phyloP scores from a whole-genome alignment of 2,329 filamentous ascomycete genomes.

The Calonectria hawksworthii region DNA sequence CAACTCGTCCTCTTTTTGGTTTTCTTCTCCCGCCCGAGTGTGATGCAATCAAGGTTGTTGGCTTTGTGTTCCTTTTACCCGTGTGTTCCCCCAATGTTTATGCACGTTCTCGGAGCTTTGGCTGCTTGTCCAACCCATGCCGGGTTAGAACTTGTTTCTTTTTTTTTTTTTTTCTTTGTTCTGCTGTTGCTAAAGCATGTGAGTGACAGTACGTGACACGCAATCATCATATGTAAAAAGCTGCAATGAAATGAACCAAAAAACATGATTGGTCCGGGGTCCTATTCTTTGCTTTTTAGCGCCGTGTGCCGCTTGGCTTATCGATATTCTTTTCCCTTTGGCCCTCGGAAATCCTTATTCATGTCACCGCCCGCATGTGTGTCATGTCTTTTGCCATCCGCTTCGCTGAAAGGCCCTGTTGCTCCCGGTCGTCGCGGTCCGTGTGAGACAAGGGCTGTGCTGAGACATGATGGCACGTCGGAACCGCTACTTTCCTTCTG shows the following conservation, averaged over 20 bases:
- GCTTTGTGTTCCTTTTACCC: conserved; percentile 20
- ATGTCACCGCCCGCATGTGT: neutral
- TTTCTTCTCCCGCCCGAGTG: neutral
- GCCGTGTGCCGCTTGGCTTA: neutral
- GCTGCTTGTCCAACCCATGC: neutral
- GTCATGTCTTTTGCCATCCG: neutral
- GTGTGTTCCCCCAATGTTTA: conserved; percentile 13
- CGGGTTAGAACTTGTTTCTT: neutral
- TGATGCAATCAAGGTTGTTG: neutral
- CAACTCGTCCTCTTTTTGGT: neutral
- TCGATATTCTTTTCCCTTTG: neutral
- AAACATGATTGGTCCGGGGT: neutral
- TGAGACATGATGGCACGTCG: conserved; percentile 18
- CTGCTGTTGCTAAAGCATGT: neutral
- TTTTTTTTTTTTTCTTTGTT: neutral
- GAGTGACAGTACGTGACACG: neutral
- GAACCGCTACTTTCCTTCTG: neutral
- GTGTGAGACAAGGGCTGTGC: conserved; percentile 17
- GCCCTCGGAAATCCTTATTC: neutral
- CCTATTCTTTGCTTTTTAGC: neutral
- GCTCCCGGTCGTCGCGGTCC: conserved; percentile 7
- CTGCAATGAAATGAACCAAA: neutral
- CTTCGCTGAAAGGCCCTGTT: neutral
- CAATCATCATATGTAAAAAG: neutral
- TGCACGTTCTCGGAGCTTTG: conserved; percentile 13